Evolutionary conservation across 352 stramenopile genomes (phyloP), one percentile per base, ranked within the genome.

Genomic region (Globisporangium irregulare): DNA sequence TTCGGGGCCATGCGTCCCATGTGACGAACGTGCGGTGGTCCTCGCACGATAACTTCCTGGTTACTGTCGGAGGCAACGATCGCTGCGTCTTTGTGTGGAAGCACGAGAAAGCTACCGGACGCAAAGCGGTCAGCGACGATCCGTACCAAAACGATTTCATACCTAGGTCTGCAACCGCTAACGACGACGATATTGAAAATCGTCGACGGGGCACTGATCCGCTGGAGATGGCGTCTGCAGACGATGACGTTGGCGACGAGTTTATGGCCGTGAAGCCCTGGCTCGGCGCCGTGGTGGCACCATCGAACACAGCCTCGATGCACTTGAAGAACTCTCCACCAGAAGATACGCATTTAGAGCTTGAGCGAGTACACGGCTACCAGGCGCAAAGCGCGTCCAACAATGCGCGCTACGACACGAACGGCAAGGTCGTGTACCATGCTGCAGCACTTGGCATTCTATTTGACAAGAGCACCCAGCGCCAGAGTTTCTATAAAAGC

Each of bases 241-340:
- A 73, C 1, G 77, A 86, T 4, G 76, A 86, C 34, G 70, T 83
- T 24, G 90, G 90, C 0, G 90, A 97, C 66, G 87, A 97, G 67
- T 97, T 97, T 46, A 94, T 97, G 89, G 90, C 91, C 7, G 84
- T 97, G 10, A 94, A 94, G 55, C 91, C 90, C 4, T 97, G 90
- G 87, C 59, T 97, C 7, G 91, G 90, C 8, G 83, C 87, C 0
- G 90, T 97, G 10, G 84, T 95, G 0, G 67, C 85, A 1, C 91
- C 91, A n/a, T 81, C 82, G 9, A 81, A 80, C 57, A 61, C 67
- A 34, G 77, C 75, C 50, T 43, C 63, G 4, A 67, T 80, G 48
- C 86, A 84, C 50, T 34, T 74, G 5, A 66, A 69, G 32, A 74
- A 70, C 54, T 29, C 70, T 3, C 75, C 78, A 18, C 84, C 84